Base-by-base conservation (phyloP, 805 yeast genomes). In the Priceomyces carsonii region DNA sequence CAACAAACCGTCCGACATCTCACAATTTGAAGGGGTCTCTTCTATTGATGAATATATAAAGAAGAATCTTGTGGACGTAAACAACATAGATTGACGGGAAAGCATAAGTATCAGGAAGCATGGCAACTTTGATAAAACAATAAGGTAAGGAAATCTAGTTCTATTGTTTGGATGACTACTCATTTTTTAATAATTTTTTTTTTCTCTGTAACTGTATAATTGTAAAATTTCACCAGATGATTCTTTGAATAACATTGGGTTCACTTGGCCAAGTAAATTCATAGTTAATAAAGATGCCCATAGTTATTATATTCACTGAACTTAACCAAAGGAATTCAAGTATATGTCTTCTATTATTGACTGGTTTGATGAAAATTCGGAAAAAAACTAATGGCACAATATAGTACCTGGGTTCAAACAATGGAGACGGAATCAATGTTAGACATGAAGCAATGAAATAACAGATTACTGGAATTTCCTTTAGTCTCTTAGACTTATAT, bases 391-490 rank as follows among this genome's bases (percentile, higher is more conserved):
- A 80, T 3, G 98, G 97, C 4, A 88, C 49, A 32, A 91, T 85
- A 57, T 83, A 93, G 57, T 93, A 93, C 39, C 99, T 75, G 32
- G 97, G 96, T 59, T 93, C 99, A 51, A 93, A 81, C 44, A 93
- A 67, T 4, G 98, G 99, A 0, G 96, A 82, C 14, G 98, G 96
- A 0, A 85, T 75, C 14, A 93, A 67, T 0, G 93, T 83, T 5
- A 78, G 56, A 1, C 70, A 48, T 0, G 77, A 66, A 27, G 89
- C 81, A 0, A 61, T 57, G 2, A 79, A 35, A 40, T 71, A 80
- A 0, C 80, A 73, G 4, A 77, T 33, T 26, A 74, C 69, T n/a
- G 82, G 55, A 4, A 71, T 47, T 2, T 60, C 48, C 3, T 57
- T 44, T 13, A 63, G 42, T 24, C 35, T 24, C 27, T 32, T 41